phyloP scores from a whole-genome alignment of 148 eudicot genomes.

The Fagopyrum homotropicum region DNA sequence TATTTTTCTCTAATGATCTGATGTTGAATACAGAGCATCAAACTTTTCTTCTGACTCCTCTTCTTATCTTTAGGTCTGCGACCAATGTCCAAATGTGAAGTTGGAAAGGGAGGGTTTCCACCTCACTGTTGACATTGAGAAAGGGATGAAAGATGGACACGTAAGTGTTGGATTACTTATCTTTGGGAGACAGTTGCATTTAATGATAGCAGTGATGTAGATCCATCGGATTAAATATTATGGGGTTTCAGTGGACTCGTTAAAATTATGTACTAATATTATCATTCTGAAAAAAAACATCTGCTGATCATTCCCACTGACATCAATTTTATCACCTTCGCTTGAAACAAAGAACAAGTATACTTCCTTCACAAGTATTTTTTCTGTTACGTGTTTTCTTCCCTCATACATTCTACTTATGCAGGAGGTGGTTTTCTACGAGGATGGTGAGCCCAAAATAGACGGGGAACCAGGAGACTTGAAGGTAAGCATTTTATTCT shows the following conservation, averaged over 20 bases:
- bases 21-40: neutral
- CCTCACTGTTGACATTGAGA: conserved; percentile 90
- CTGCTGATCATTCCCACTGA: neutral
- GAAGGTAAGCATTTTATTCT: conserved; percentile 32
- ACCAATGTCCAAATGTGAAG: conserved; percentile 86
- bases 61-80: conserved; percentile 60
- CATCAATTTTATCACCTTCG: neutral
- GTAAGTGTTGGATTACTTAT: conserved; percentile 35
- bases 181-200: neutral
- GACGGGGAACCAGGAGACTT: conserved; percentile 97
- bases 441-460: conserved; percentile 90
- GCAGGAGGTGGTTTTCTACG: conserved; percentile 83
- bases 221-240: neutral
- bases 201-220: neutral
- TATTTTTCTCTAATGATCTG: neutral
- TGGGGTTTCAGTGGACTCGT: neutral
- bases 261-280: neutral
- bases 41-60: neutral
- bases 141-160: conserved; percentile 98
- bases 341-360: neutral
- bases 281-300: neutral
- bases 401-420: neutral
- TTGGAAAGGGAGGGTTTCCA: conserved; percentile 83
- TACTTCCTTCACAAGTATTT: neutral
- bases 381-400: neutral